Evolutionary conservation across 2,329 filamentous ascomycete genomes (phyloP).

Genomic region (Fusarium anguioides): DNA sequence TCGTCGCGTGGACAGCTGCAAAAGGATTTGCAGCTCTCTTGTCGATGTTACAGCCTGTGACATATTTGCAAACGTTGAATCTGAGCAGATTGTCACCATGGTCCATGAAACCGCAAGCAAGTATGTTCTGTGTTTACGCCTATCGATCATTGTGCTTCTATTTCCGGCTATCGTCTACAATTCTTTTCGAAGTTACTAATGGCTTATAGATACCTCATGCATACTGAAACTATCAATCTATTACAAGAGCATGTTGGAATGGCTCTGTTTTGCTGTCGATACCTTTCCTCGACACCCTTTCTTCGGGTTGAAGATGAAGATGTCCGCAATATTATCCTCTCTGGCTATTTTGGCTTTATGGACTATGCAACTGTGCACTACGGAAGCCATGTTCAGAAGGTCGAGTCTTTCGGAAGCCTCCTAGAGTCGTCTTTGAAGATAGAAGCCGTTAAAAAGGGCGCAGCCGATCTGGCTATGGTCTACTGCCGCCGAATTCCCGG

Average conservation of each 20-base stretch:
- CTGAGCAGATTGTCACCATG: fast-evolving
- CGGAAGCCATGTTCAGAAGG: not conserved
- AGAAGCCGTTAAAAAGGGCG: not conserved
- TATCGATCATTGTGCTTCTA: too few species aligned
- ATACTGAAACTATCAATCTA: fast-evolving
- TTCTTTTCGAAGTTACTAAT: fast-evolving
- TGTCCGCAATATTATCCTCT: fast-evolving
- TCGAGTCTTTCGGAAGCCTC: fast-evolving
- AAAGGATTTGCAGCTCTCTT: fast-evolving
- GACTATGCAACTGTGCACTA: not conserved
- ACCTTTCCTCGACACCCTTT: not conserved
- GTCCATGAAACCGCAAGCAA: not conserved
- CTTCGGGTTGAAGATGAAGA: fast-evolving
- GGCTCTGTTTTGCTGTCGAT: fast-evolving
- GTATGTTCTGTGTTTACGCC: not conserved
- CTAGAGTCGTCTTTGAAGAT: fast-evolving
- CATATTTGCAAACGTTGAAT: fast-evolving
- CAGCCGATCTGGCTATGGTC: too few species aligned
- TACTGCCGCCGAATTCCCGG: too few species aligned
- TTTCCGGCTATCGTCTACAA: too few species aligned
- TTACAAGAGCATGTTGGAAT: fast-evolving
- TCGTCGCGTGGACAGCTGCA: fast-evolving
- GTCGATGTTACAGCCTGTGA: fast-evolving
- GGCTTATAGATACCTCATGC: fast-evolving
- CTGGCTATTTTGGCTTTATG: not conserved